Evolutionary conservation across 1,284 basidiomycete species (phyloP).

Genomic region (Ganoderma leucocontextum): DNA sequence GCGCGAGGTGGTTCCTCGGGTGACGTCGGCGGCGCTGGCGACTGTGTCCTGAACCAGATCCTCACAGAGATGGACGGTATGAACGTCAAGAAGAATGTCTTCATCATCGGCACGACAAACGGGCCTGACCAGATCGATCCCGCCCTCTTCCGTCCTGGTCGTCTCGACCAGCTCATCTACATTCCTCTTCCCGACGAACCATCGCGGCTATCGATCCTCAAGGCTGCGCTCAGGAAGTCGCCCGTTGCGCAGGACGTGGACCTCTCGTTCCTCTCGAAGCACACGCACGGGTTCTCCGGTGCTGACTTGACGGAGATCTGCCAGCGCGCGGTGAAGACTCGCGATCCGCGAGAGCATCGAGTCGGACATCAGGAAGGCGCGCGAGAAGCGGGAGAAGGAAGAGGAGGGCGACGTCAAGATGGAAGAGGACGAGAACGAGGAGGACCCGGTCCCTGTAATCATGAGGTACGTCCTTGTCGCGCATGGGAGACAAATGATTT

Average conservation of each 20-base stretch:
- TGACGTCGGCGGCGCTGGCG: too few relatives aligned
- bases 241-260: constrained; percentile 90
- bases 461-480: constrained; percentile 57
- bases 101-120: constrained; percentile 99
- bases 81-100: constrained; percentile 99
- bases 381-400: constrained; percentile 85
- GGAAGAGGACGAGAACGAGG: constrained; percentile 78
- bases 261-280: constrained; percentile 92
- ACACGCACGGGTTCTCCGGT: constrained; percentile 99
- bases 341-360: constrained; percentile 97
- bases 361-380: constrained; percentile 83
- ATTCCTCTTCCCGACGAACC: constrained; percentile 94
- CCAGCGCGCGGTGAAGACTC: constrained; percentile 96
- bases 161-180: constrained; percentile 96
- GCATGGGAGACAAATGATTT: background rate
- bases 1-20: too few relatives aligned
- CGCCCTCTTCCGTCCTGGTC: constrained; percentile 99
- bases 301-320: constrained; percentile 99
- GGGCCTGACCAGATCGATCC: constrained; percentile 99
- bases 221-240: constrained; percentile 92
- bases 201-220: constrained; percentile 92
- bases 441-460: constrained; percentile 97
- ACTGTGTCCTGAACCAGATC: constrained; percentile 97
- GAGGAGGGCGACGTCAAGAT: constrained; percentile 78
- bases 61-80: constrained; percentile 99